phyloP scores from a whole-genome alignment of 116 monocot genomes.

The Trichopus zeylanicus region DNA sequence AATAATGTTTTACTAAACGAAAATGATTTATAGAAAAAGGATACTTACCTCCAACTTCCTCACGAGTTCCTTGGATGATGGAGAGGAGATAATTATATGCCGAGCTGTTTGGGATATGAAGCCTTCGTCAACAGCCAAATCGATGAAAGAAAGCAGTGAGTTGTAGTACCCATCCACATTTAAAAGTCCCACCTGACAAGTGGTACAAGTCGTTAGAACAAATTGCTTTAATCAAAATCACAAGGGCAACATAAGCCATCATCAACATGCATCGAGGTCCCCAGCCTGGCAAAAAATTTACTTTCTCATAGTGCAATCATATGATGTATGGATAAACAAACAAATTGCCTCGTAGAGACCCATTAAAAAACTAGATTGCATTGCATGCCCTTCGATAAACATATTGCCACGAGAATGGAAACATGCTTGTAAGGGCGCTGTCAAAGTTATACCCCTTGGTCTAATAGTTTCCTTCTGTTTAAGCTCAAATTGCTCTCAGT shows the following conservation, averaged over 20 bases:
- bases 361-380: too few species aligned
- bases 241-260: background rate
- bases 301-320: too few species aligned
- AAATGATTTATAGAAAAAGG: background rate
- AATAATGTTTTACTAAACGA: background rate
- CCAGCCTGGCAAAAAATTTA: too few species aligned
- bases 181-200: constrained; percentile 59
- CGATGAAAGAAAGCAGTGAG: constrained; percentile 57
- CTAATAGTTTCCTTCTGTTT: too few species aligned
- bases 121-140: constrained; percentile 65
- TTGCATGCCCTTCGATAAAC: too few species aligned
- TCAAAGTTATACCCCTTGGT: too few species aligned
- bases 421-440: too few species aligned
- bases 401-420: too few species aligned
- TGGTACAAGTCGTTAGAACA: background rate
- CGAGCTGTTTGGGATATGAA: constrained; percentile 60
- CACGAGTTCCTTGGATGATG: constrained; percentile 56
- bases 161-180: constrained; percentile 77
- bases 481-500: too few species aligned
- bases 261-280: background rate
- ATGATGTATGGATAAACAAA: too few species aligned
- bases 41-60: constrained; percentile 54
- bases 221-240: background rate
- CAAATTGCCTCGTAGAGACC: too few species aligned
- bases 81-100: constrained; percentile 52